phyloP scores from a whole-genome alignment of 2,329 filamentous ascomycete species.

The Graphium sp. region DNA sequence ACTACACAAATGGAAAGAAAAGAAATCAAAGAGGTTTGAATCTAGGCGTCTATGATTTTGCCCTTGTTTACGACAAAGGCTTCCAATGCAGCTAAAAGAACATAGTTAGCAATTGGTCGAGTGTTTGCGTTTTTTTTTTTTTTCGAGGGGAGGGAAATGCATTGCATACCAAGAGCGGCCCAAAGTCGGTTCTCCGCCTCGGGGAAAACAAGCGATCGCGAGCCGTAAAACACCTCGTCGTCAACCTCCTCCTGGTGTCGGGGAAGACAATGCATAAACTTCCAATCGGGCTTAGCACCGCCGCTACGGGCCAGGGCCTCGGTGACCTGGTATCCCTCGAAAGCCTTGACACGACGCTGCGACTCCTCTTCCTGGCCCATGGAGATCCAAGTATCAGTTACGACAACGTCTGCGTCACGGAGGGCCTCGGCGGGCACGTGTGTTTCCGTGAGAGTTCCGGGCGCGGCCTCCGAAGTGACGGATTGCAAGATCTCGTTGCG shows the following conservation, averaged over 20 bases:
- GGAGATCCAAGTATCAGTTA: conserved; percentile 95
- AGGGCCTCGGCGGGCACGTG: conserved; percentile 71
- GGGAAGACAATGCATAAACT: conserved; percentile 97
- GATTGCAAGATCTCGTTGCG: conserved; percentile 52
- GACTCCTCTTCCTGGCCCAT: conserved; percentile 93
- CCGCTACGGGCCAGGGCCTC: conserved; percentile 67
- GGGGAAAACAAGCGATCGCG: conserved; percentile 72
- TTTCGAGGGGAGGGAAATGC: conserved; percentile 13
- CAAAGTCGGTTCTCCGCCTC: conserved; percentile 93
- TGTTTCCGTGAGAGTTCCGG: conserved; percentile 59
- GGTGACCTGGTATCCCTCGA: conserved; percentile 84
- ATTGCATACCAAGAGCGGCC: conserved; percentile 66
- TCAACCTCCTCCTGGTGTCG: conserved; percentile 83
- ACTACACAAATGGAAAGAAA: too few species aligned
- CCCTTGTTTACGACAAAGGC: conserved; percentile 92
- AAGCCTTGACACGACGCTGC: conserved; percentile 60
- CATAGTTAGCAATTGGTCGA: background rate
- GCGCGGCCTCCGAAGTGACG: conserved; percentile 33
- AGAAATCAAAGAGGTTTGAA: too few species aligned
- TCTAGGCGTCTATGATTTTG: conserved; percentile 38
- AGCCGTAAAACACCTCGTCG: conserved; percentile 87
- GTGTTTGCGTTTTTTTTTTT: too few species aligned
- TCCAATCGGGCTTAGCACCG: conserved; percentile 78
- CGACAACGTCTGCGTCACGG: conserved; percentile 71
- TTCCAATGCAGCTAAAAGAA: conserved; percentile 51